These are phyloP conservation scores for Pistacia integerrima DNA, from an alignment of 345 rosid genomes.

Conservation along the genomic window DNA sequence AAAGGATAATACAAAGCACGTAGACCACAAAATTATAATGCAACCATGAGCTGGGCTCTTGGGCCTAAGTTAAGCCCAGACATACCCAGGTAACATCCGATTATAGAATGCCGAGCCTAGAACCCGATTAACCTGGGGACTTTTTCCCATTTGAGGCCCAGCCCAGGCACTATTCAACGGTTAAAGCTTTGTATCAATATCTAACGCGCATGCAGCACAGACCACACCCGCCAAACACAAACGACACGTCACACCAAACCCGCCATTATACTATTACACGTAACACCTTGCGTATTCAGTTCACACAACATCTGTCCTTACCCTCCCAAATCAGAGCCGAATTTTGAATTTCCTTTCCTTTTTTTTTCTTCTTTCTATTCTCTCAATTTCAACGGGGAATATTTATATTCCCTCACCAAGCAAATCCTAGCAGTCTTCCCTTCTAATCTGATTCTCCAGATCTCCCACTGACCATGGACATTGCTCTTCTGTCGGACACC, in stretches of 20 bases:
- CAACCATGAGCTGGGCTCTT: too few relatives aligned
- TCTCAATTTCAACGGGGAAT: constrained; percentile 10
- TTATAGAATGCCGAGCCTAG: too few relatives aligned
- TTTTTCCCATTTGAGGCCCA: too few relatives aligned
- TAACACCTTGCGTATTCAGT: background rate
- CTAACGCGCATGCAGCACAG: background rate
- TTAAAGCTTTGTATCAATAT: too few relatives aligned
- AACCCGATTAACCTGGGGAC: too few relatives aligned
- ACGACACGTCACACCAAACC: constrained; percentile 18
- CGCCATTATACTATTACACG: background rate
- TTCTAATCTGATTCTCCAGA: background rate
- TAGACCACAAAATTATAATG: too few relatives aligned
- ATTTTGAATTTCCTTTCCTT: background rate
- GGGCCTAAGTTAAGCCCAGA: too few relatives aligned
- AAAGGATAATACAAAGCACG: too few relatives aligned
- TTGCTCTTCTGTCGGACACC: constrained; percentile 52
- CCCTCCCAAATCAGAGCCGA: background rate
- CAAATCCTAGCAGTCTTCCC: background rate
- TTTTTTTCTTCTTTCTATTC: background rate
- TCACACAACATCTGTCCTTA: background rate
- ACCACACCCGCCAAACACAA: background rate
- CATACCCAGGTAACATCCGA: too few relatives aligned
- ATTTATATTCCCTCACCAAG: background rate
- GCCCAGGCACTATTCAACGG: too few relatives aligned
- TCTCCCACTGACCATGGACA: constrained; percentile 43